Evolutionary conservation across 1,139 yeast species (phyloP), one percentile per base, ranked within the genome.

Genomic region (Yamadazyma jaroonii): DNA sequence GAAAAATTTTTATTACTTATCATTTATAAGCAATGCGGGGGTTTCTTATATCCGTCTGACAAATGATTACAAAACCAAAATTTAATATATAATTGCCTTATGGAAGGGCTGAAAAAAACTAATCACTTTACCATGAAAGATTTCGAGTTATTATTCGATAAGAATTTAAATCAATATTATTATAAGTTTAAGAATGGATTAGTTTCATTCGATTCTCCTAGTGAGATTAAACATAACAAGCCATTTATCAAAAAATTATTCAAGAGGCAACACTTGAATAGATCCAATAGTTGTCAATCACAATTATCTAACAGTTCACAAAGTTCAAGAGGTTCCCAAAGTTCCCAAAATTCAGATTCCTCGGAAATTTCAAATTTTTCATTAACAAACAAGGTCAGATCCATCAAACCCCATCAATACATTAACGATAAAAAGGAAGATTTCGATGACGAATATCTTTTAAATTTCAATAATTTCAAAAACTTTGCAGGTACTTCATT

Each of bases 151-250:
- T 50, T 50, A 37, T 70, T 52, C 47, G 75, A 70, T 46, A 42
- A 52, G 3, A 50, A 54, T 15, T 53, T 70, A 37, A 54, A 64
- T 31, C 70, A 67, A 46, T 56, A 64, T 44, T 69, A 69, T 50
- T 70, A 65, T 43, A 42, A 59, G 24, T 64, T 68, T 48, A 47
- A 56, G 12, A 42, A 45, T 35, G 59, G 61, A 33, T 44, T 62
- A 3, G 54, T 66, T 10, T 51, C 67, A 12, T 70, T 67, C 44
- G 75, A 70, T 45, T 57, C 57, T 30, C 75, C 76, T 3, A 57
- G 64, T 41, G 75, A 70, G 47, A 75, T 70, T 6, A 48, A 52
- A 32, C 25, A 21, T 23, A 37, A 41, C 26, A 29, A 17, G 23
- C 14, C 24, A 10, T 34, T 33, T 21, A 17, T 21, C 4, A 28